Evolutionary conservation across 2,329 filamentous ascomycete genomes (phyloP).

Genomic region (Penicillium sp.): DNA sequence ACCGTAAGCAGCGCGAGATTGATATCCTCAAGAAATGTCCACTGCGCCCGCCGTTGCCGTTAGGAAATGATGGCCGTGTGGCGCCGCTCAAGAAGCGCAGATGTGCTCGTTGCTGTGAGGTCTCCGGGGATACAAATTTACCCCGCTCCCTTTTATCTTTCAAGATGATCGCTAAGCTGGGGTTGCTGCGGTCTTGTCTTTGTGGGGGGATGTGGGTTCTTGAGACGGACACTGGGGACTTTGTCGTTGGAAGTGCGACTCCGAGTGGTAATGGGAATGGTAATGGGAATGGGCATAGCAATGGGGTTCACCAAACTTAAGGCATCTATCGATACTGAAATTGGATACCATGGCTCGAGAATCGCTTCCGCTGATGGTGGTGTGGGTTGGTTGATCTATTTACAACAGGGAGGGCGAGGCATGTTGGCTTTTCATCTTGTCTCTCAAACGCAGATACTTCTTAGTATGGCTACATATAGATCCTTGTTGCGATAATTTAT

Average conservation of each 20-base stretch:
- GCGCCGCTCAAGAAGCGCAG: conserved; percentile 38
- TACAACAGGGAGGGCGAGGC: background rate
- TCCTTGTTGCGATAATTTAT: no score
- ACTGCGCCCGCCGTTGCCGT: conserved; percentile 17
- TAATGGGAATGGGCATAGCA: background rate
- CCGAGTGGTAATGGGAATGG: background rate
- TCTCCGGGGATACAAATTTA: conserved; percentile 62
- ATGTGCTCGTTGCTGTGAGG: conserved; percentile 61
- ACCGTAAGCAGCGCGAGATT: conserved; percentile 59
- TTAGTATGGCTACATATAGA: no score
- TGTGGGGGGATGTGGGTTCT: conserved; percentile 44
- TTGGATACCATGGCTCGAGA: background rate
- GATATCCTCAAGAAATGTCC: conserved; percentile 57
- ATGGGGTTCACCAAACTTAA: background rate
- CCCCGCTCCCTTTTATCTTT: conserved; percentile 38
- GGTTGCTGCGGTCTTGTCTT: conserved; percentile 39
- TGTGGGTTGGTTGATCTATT: background rate
- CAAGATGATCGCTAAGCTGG: conserved; percentile 40
- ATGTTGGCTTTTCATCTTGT: no score
- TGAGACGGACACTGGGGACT: conserved; percentile 25
- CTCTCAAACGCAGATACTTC: no score
- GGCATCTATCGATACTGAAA: background rate
- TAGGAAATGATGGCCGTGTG: conserved; percentile 10
- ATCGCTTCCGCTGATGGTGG: background rate
- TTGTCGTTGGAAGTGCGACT: background rate